Evolutionary conservation across 225 moss, liverwort and hornwort genomes (phyloP), one percentile per base, ranked within the genome.

Genomic region (Bryum argenteum): DNA sequence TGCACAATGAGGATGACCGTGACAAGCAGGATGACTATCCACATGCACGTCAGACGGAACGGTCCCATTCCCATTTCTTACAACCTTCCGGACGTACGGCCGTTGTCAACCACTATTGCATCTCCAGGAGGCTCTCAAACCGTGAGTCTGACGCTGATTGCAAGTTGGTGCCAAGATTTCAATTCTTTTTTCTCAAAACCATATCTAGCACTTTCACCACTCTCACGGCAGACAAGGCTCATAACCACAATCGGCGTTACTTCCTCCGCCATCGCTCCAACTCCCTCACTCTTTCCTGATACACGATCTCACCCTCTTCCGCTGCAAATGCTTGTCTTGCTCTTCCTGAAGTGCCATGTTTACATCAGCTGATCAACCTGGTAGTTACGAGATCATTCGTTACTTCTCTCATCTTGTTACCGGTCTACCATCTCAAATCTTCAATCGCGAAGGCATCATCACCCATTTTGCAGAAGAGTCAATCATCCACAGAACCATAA

Each of bases 21-120:
- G 47, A 66, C 72, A 2, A 87, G 77, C 59, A 87, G 65, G 39
- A 83, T 75, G 24, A 70, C 66, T 33, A 78, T 76, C 86, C 86
- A 83, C 18, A 78, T 23, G 50, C 75, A 72, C 16, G 82, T 78
- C 16, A 85, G 84, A 47, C 63, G 72, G 17, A 77, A 78, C 63
- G 83, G 83, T 21, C 83, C 83, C 83, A 83, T 78, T 38, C 75
- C 78, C 84, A 71, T 78, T 56, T 62, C 55, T 69, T 64, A 53
- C 8, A 16, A 58, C 13, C 16, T 71, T 51, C 26, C 14, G 8
- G 24, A n/a, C n/a, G n/a, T n/a, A n/a, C 33, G 59, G 53, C 43
- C 1, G 54, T 17, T 37, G 44, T n/a, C 44, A 20, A 43, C 19
- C 28, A 38, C 10, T 38, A 12, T 57, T 38, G 66, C 66, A 74